Base-by-base conservation (phyloP, 106 monocot genomes). In the Phalaenopsis equestris region DNA sequence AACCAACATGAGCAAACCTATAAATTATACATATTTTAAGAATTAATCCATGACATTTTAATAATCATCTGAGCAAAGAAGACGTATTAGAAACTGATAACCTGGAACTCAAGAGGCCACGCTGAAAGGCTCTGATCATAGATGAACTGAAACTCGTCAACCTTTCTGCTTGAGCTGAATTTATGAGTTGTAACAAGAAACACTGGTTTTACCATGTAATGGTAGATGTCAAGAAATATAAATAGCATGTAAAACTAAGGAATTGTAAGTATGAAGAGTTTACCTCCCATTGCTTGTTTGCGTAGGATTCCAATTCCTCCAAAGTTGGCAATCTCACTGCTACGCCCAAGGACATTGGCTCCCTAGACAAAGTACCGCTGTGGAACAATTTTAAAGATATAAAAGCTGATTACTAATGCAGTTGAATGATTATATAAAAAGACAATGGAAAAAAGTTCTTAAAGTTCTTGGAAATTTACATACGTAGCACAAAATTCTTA, bases 171-270 rank as follows among this genome's bases (percentile, higher is more conserved):
- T 94, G 98, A 86, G 89, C 82, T 76, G 98, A 94, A 79, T 82
- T 95, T 80, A 99, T 99, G 49, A 99, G 93, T 86, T 95, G 98
- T 82, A 99, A 84, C 78, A 99, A 81, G 83, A 99, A 99, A 80
- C 89, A 79, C 98, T 99, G 86, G 39, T 56, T 38, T 80, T 65
- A 46, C 48, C 78, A 80, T 52, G 74, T 55, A 56, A 79, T 8
- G 38, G 41, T 10, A 85, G 5, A 73, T 30, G 41, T 67, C 67
- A 78, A 61, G 10, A 49, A 78, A 81, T 14, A 16, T 47, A 73
- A n/a, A 73, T 55, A 73, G 38, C 61, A 49, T 15, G 64, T 19
- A 18, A 67, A 30, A 67, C 48, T 42, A 67, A 39, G 18, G 18
- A 48, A 37, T 46, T 36, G 73, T 18, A 82, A 37, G 83, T 41